Percentiles rank a stretch among this genome's conserved stretches.
Evolutionary conservation across 148 eudicot species (phyloP).

Genomic region (Vaccinium macrocarpon): DNA sequence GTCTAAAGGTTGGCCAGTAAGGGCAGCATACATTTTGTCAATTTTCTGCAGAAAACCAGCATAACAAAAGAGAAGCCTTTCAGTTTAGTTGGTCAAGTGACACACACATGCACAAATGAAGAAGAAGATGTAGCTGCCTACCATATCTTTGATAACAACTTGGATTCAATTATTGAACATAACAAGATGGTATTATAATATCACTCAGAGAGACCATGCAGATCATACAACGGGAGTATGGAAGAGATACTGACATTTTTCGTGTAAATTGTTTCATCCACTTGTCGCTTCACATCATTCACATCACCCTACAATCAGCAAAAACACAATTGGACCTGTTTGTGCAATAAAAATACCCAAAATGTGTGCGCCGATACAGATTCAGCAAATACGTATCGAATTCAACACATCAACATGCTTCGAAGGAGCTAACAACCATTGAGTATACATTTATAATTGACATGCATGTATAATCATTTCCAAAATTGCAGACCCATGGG

Average conservation of each 20-base stretch:
- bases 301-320: slow-evolving; percentile 63
- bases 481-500: background rate
- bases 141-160: background rate
- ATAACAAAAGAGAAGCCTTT: background rate
- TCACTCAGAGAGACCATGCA: slow-evolving; percentile 4
- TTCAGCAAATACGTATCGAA: background rate
- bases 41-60: slow-evolving; percentile 59
- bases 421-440: background rate
- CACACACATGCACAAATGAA: background rate
- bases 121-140: background rate
- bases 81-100: background rate
- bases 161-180: background rate
- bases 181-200: background rate
- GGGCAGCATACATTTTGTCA: slow-evolving; percentile 77
- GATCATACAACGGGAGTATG: slow-evolving; percentile 1
- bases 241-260: slow-evolving; percentile 69
- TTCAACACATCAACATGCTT: background rate
- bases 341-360: background rate
- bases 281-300: slow-evolving; percentile 72
- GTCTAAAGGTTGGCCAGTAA: slow-evolving; percentile 84
- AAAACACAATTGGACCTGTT: slow-evolving; percentile 9
- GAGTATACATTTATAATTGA: background rate
- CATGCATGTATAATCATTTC: background rate
- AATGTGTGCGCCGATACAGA: background rate
- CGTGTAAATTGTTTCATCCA: slow-evolving; percentile 74